phyloP scores from a whole-genome alignment of 495 filamentous ascomycete genomes.

The Aspergillus baeticus region DNA sequence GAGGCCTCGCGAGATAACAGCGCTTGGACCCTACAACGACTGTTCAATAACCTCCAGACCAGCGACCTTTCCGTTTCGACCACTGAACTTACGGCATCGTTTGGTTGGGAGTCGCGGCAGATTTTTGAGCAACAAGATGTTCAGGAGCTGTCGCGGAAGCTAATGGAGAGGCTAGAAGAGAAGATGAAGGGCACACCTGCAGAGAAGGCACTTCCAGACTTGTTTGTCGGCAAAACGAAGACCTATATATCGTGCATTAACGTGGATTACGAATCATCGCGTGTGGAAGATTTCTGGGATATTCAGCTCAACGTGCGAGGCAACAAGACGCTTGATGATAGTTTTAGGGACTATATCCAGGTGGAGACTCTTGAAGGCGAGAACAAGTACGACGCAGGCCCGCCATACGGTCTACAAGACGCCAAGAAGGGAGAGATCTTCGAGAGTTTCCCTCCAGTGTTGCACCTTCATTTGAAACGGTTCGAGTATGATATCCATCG shows the following conservation, averaged over 20 bases:
- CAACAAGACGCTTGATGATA: constrained; percentile 88
- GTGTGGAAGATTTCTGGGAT: constrained; percentile 98
- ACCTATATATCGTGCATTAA: constrained; percentile 99
- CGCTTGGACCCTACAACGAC: constrained; percentile 87
- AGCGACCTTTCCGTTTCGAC: constrained; percentile 79
- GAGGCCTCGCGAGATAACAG: constrained; percentile 81
- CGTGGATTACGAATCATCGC: constrained; percentile 92
- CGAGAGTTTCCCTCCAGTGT: constrained; percentile 88
- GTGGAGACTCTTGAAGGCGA: constrained; percentile 97
- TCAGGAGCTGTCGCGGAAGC: constrained; percentile 90
- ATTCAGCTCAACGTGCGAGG: constrained; percentile 95
- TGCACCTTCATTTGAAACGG: constrained; percentile 94
- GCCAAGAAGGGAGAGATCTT: constrained; percentile 98
- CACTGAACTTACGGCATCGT: constrained; percentile 88
- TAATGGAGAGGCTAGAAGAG: constrained; percentile 95
- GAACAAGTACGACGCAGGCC: constrained; percentile 92
- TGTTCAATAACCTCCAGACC: constrained; percentile 93
- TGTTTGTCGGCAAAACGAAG: constrained; percentile 96
- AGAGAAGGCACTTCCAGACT: constrained; percentile 83
- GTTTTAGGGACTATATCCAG: constrained; percentile 93
- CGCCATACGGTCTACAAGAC: constrained; percentile 89
- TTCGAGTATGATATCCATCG: constrained; percentile 97
- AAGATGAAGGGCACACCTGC: constrained; percentile 97
- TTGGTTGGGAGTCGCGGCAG: constrained; percentile 96
- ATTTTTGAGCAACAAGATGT: constrained; percentile 99